Base-by-base conservation (phyloP, 1,284 basidiomycete genomes). In the Fomes fomentarius region DNA sequence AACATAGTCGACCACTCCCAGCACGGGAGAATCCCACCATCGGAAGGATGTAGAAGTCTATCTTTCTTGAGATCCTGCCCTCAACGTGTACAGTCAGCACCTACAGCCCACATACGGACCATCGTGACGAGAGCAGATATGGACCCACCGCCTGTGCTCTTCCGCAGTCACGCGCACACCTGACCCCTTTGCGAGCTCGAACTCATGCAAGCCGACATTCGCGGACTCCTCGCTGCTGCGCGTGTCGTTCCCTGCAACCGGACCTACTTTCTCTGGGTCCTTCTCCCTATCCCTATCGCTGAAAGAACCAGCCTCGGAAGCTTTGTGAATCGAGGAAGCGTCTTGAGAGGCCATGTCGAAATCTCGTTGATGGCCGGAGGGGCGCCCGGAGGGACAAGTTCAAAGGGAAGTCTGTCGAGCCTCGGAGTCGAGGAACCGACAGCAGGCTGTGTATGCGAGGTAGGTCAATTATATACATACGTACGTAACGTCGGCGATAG, bases 1-100 rank as follows among this genome's bases (percentile, higher is more conserved):
- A 2, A 17, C 6, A 37, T 17, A 17, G 2, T 17, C 4, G 17
- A 19, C n/a, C n/a, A n/a, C 15, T 9, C n/a, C 12, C 7, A 8
- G 28, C 12, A 45, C 2, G 1, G 9, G 21, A 4, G 6, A 22
- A 1, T 19, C 17, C 1, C 15, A 60, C 62, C 59, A 63, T 61
- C 5, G 62, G 62, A 17, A 63, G 52, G 26, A 63, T 58, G 39
- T 49, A 63, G 2, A 58, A 21, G 45, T 61, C 60, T 26, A 63
- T 60, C 54, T 60, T 63, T 47, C 52, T 46, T 31, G 60, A 56
- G 26, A 63, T 58, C 50, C 62, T 61, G 12, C n/a, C n/a, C n/a
- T 8, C 14, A 30, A 4, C 33, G 2, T 17, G 33, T 3, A 17
- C 12, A 37, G 9, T 37, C 15, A 47, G 34, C 34, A 42, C 24